Percentiles rank a stretch among this genome's conserved stretches.
Conservation (phyloP, 2,329 filamentous ascomycete species). For the Purpureocillium takamizusanense region DNA sequence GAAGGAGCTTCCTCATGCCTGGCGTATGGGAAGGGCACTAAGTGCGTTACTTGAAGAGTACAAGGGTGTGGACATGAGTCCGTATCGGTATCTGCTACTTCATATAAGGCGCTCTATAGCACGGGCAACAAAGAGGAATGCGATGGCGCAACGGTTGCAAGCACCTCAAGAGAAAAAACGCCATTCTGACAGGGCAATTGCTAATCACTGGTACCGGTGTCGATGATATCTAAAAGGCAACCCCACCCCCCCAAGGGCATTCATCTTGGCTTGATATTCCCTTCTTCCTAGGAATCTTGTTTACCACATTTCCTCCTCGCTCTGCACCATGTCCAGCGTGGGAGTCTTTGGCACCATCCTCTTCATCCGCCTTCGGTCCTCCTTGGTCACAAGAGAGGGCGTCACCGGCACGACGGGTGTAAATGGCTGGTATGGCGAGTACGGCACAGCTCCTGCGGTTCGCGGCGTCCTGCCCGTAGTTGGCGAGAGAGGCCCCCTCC, state of each 20-base stretch:
- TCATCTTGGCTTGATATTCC: not conserved
- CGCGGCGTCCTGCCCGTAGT: slow-evolving; percentile 52
- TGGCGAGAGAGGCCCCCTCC: slow-evolving; percentile 44
- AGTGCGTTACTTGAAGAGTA: too few species aligned
- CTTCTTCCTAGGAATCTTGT: not conserved
- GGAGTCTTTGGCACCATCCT: slow-evolving; percentile 56
- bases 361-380: slow-evolving; percentile 61
- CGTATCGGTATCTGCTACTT: too few species aligned
- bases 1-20: too few species aligned
- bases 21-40: too few species aligned
- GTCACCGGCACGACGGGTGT: slow-evolving; percentile 69
- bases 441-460: slow-evolving; percentile 55
- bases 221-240: slow-evolving; percentile 16
- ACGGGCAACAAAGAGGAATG: too few species aligned
- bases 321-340: slow-evolving; percentile 51
- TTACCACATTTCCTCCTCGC: slow-evolving; percentile 57
- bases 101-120: too few species aligned
- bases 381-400: slow-evolving; percentile 61
- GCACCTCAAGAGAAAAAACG: slow-evolving; percentile 2
- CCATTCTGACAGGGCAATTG: slow-evolving; percentile 15
- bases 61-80: too few species aligned
- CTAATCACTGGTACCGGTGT: slow-evolving; percentile 6
- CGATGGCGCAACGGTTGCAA: not conserved
- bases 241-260: not conserved
- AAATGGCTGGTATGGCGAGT: slow-evolving; percentile 72